These are phyloP conservation scores for Zymoseptoria brevis DNA, from an alignment of 2,329 filamentous ascomycete genomes.

Conservation along the genomic window DNA sequence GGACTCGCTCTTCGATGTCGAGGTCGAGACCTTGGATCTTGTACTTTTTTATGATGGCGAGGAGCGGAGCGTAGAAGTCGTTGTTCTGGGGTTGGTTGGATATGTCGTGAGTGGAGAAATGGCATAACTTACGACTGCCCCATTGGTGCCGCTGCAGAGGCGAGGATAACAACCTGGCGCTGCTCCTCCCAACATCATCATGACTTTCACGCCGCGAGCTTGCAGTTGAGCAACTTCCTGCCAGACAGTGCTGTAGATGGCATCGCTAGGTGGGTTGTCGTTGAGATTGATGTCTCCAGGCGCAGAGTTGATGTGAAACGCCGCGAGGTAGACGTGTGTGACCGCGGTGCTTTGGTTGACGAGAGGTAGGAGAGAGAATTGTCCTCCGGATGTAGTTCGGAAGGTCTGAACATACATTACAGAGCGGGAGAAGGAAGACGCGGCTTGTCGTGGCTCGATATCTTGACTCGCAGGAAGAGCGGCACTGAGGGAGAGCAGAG, in stretches of 20 bases:
- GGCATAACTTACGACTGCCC: constrained; percentile 9
- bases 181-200: constrained; percentile 29
- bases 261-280: constrained; percentile 20
- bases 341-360: constrained; percentile 20
- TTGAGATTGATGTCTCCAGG: constrained; percentile 23
- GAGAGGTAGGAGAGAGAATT: constrained; percentile 22
- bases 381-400: constrained; percentile 15
- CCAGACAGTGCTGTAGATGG: constrained; percentile 20
- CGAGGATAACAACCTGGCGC: constrained; percentile 21
- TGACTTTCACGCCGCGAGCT: constrained; percentile 22
- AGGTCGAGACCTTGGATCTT: constrained; percentile 26
- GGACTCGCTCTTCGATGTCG: constrained; percentile 25
- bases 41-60: constrained; percentile 19
- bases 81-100: constrained; percentile 14
- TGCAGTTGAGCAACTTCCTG: constrained; percentile 22
- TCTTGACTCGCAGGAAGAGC: not conserved
- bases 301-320: constrained; percentile 23
- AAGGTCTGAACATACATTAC: constrained; percentile 26
- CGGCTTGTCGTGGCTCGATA: not conserved
- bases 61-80: constrained; percentile 22
- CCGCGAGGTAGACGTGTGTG: constrained; percentile 24
- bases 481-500: not conserved
- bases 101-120: constrained; percentile 1
- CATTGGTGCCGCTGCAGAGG: constrained; percentile 19
- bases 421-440: not conserved